These are phyloP conservation scores for Spizellomyces punctatus DNA, from an alignment of 192 early-diverging fungal species.

Conservation along the genomic window DNA sequence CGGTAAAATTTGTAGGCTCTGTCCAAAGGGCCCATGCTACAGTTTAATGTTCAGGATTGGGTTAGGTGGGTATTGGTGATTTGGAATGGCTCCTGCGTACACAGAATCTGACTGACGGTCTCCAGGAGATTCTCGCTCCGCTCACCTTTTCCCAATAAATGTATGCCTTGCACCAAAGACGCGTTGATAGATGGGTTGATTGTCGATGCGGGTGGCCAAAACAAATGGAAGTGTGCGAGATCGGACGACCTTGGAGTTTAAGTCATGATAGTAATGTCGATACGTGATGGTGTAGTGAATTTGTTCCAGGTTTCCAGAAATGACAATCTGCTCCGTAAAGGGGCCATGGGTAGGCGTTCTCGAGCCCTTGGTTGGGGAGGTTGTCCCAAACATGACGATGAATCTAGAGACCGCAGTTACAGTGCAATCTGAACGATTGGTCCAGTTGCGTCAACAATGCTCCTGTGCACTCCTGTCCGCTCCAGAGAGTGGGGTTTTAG, in stretches of 20 bases:
- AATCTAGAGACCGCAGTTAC: too few relatives aligned
- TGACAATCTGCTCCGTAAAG: not conserved
- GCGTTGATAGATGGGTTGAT: slow-evolving; percentile 1
- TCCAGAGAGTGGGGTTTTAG: too few relatives aligned
- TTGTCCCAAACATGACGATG: too few relatives aligned
- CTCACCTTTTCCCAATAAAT: slow-evolving; percentile 4
- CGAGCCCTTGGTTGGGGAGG: not conserved
- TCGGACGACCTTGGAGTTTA: not conserved
- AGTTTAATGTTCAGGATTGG: not conserved
- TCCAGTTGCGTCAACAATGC: too few relatives aligned
- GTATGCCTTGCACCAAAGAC: slow-evolving; percentile 3
- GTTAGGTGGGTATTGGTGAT: not conserved
- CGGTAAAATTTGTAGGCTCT: slow-evolving; percentile 6
- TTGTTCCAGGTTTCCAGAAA: not conserved
- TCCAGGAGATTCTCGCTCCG: not conserved
- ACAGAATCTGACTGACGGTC: too few relatives aligned
- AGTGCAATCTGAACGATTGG: too few relatives aligned
- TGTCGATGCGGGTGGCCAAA: not conserved
- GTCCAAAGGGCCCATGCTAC: not conserved
- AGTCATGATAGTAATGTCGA: not conserved
- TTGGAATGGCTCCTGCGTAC: too few relatives aligned
- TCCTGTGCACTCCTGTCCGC: too few relatives aligned
- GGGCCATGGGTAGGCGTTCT: not conserved
- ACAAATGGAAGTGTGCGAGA: not conserved
- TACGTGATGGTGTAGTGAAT: slow-evolving; percentile 4